These are phyloP conservation scores for Lagenidium sp. DNA, from an alignment of 352 stramenopile genomes.

Conservation along the genomic window DNA sequence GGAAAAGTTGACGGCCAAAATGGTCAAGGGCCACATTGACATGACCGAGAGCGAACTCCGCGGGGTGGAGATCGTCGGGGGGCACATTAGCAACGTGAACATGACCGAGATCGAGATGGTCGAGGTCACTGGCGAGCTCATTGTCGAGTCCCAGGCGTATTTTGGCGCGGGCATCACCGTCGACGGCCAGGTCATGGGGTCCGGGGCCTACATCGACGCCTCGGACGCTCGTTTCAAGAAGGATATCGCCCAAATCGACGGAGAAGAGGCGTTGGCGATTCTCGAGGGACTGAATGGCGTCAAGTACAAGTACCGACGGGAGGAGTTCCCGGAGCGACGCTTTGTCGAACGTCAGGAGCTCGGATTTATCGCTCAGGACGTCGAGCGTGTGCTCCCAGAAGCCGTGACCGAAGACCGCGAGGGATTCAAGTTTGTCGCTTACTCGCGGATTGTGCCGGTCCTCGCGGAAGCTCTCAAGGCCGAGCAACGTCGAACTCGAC, in stretches of 20 bases:
- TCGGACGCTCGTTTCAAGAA: slow-evolving; percentile 85
- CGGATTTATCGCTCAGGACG: slow-evolving; percentile 86
- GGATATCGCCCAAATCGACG: slow-evolving; percentile 44
- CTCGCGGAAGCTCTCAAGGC: slow-evolving; percentile 75
- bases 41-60: slow-evolving; percentile 63
- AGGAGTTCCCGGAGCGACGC: slow-evolving; percentile 28
- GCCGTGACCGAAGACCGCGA: slow-evolving; percentile 56
- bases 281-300: slow-evolving; percentile 44
- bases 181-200: slow-evolving; percentile 85
- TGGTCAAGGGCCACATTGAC: slow-evolving; percentile 65
- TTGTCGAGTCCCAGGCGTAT: slow-evolving; percentile 76
- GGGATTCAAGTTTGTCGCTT: slow-evolving; percentile 87
- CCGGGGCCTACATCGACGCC: slow-evolving; percentile 87
- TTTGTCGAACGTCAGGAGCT: slow-evolving; percentile 46
- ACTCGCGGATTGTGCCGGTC: slow-evolving; percentile 68
- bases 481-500: neutral
- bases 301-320: slow-evolving; percentile 40
- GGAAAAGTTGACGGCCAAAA: slow-evolving; percentile 33
- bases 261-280: slow-evolving; percentile 4
- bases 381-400: slow-evolving; percentile 72
- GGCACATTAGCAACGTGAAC: slow-evolving; percentile 71
- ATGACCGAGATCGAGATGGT: slow-evolving; percentile 62
- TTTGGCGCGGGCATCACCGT: slow-evolving; percentile 81
- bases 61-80: slow-evolving; percentile 60
- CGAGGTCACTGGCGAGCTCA: slow-evolving; percentile 71